These are phyloP conservation scores for Primulina tabacum DNA, from an alignment of 257 asterid genomes.

Conservation along the genomic window DNA sequence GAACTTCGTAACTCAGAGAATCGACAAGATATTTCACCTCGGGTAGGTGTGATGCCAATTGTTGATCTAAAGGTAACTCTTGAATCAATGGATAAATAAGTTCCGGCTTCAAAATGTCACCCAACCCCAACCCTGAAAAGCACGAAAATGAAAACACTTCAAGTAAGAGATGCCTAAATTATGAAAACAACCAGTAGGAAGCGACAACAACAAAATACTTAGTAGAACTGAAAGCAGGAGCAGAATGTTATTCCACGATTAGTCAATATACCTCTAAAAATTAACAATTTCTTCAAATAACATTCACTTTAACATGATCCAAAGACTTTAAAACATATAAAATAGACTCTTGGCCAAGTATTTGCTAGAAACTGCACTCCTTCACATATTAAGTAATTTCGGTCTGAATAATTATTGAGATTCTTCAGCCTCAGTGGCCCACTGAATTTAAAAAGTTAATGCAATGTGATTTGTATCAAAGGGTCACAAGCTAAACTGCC, in stretches of 20 bases:
- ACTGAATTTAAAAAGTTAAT: background rate
- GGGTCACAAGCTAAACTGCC: constrained; percentile 7
- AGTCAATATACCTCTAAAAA: constrained; percentile 12
- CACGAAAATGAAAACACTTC: constrained; percentile 27
- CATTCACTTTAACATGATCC: background rate
- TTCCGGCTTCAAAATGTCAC: constrained; percentile 94
- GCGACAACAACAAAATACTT: background rate
- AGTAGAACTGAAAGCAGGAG: constrained; percentile 4
- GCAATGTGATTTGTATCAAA: background rate
- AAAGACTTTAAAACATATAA: constrained; percentile 1
- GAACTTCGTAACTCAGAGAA: constrained; percentile 6
- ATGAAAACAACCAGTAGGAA: constrained; percentile 11
- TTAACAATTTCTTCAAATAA: constrained; percentile 8
- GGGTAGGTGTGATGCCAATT: constrained; percentile 69
- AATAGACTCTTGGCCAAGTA: background rate
- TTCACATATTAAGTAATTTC: constrained; percentile 6
- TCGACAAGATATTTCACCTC: constrained; percentile 46
- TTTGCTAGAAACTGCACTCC: constrained; percentile 13
- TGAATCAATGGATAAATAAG: constrained; percentile 56
- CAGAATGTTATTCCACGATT: constrained; percentile 3
- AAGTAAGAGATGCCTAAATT: constrained; percentile 16
- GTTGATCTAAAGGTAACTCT: constrained; percentile 64
- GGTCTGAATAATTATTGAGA: background rate
- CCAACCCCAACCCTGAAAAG: constrained; percentile 74
- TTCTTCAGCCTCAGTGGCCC: background rate